Evolutionary conservation across 108 stramenopile genomes (phyloP).

Genomic region (Hondaea fermentalgiana): DNA sequence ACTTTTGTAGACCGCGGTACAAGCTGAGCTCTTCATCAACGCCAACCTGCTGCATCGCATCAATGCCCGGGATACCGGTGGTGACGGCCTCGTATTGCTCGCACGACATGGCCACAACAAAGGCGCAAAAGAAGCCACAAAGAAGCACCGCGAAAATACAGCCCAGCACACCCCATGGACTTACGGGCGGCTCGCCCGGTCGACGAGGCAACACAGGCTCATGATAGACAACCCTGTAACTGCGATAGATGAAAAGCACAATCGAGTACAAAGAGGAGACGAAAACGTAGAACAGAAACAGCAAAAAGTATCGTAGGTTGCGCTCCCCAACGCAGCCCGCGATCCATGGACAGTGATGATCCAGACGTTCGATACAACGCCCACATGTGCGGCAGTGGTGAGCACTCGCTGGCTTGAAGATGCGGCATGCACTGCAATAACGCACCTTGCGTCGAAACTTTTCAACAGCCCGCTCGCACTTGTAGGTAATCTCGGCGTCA

Average conservation of each 20-base stretch:
- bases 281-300: constrained; percentile 90
- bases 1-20: not conserved
- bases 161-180: not conserved
- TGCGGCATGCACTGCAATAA: not conserved
- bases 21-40: not conserved
- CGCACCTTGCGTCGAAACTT: not conserved
- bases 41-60: not conserved
- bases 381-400: not conserved
- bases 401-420: not conserved
- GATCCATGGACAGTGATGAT: constrained; percentile 84
- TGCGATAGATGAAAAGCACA: not conserved
- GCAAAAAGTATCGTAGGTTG: constrained; percentile 97
- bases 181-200: not conserved
- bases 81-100: constrained; percentile 8
- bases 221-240: not conserved
- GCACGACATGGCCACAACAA: constrained; percentile 4
- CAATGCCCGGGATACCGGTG: not conserved
- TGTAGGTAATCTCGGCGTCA: not conserved
- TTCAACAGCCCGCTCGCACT: not conserved
- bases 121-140: not conserved
- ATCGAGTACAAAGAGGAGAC: constrained; percentile 67
- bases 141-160: not conserved
- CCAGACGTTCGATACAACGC: not conserved
- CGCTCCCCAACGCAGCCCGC: constrained; percentile 98
- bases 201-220: not conserved